Evolutionary conservation across 805 yeast genomes (phyloP).

Genomic region (Saccharomyces kudriavzevii): DNA sequence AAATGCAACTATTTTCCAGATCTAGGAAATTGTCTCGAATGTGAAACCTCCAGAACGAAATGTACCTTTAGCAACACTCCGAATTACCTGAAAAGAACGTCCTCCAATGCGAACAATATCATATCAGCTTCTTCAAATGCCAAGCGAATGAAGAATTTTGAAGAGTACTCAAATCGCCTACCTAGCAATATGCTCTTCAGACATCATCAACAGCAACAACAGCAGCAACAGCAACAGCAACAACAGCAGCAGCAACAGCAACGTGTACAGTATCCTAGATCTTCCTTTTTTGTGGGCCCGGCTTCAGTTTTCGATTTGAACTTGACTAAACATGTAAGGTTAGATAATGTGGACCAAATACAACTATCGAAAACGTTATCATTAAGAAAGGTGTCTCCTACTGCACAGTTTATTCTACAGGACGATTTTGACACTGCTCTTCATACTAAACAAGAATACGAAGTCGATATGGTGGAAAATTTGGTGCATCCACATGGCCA

Average conservation of each 20-base stretch:
- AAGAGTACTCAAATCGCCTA: conserved; percentile 1
- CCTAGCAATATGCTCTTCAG: background rate
- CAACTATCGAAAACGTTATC: conserved; percentile 59
- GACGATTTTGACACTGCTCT: conserved; percentile 73
- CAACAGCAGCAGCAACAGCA: conserved; percentile 1
- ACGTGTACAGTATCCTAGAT: conserved; percentile 70
- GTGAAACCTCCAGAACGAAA: conserved; percentile 62
- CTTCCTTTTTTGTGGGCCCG: conserved; percentile 82
- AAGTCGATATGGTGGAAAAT: conserved; percentile 75
- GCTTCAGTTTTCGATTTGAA: conserved; percentile 75
- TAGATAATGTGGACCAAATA: conserved; percentile 73
- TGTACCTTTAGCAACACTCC: conserved; percentile 53
- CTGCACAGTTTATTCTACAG: conserved; percentile 65
- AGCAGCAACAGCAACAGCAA: conserved; percentile 10
- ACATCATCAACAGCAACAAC: conserved; percentile 5
- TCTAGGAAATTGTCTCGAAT: conserved; percentile 59
- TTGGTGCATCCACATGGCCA: conserved; percentile 91
- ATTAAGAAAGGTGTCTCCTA: conserved; percentile 70
- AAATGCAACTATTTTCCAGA: conserved; percentile 67
- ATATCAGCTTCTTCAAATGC: background rate
- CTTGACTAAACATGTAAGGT: conserved; percentile 53
- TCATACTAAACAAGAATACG: conserved; percentile 60
- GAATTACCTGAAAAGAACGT: background rate
- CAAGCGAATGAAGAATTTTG: background rate
- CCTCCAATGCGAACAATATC: background rate